Conservation (phyloP, 2,329 filamentous ascomycete species). For the Parascedosporium putredinis region DNA sequence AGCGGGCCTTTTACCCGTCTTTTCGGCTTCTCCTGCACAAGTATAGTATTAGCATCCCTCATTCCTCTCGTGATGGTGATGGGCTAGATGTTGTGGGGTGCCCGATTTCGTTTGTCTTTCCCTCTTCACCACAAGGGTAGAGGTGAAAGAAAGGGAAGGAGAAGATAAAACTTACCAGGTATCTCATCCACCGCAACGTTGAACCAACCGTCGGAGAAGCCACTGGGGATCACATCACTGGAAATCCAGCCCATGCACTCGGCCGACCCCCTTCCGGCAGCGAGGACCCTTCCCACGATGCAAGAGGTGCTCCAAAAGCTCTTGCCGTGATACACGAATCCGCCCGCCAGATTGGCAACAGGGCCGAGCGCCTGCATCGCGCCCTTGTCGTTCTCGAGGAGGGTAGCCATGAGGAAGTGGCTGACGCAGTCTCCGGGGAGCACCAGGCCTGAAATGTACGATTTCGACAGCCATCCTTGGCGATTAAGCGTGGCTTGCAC, state of each 20-base stretch:
- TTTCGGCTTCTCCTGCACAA: constrained; percentile 38
- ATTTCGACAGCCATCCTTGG: constrained; percentile 57
- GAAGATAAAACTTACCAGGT: constrained; percentile 29
- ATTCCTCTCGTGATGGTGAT: too few species aligned
- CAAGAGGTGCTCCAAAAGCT: constrained; percentile 62
- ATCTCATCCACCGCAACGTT: constrained; percentile 46
- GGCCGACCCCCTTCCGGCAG: constrained; percentile 48
- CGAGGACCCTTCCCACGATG: constrained; percentile 54
- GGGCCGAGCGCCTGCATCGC: constrained; percentile 49
- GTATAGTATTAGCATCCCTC: constrained; percentile 10
- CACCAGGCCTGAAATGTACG: constrained; percentile 55
- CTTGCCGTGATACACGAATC: constrained; percentile 52
- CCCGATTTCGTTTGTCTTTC: too few species aligned
- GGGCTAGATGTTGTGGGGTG: too few species aligned
- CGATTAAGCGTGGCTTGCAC: constrained; percentile 47
- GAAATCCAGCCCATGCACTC: constrained; percentile 63
- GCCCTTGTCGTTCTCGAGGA: constrained; percentile 53
- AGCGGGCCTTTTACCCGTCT: constrained; percentile 42
- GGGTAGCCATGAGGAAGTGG: constrained; percentile 55
- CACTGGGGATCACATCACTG: constrained; percentile 44
- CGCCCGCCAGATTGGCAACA: constrained; percentile 51
- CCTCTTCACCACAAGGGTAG: too few species aligned
- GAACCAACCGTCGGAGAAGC: constrained; percentile 45
- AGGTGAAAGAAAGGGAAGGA: too few species aligned
- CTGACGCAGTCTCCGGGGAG: constrained; percentile 52